Base-by-base conservation (phyloP, 495 filamentous ascomycete genomes). In the Gamarada debralockiae region DNA sequence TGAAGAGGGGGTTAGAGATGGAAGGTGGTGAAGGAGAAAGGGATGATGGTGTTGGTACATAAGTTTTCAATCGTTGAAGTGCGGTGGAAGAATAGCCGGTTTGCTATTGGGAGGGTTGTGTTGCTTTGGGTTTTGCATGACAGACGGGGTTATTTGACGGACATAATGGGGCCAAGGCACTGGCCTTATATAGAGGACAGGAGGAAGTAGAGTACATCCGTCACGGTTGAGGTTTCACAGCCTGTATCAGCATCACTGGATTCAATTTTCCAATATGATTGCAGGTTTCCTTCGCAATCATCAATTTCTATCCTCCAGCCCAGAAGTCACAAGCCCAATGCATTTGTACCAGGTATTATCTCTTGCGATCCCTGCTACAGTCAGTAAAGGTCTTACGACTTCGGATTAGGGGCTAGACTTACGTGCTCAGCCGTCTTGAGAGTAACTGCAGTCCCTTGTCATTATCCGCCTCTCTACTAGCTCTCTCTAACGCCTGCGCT, bases 361-460 rank as follows among this genome's bases (percentile, higher is more conserved):
- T 52, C 48, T 63, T 63, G 33, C 60, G 53, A 36, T 63, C 60
- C 34, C 60, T 60, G 36, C 18, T 23, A 21, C 5, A 21, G 6
- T 59, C 37, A 47, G 43, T 23, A 25, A 33, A 34, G 20, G 37
- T 17, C 50, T 17, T 9, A 2, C 13, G n/a, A 22, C 6, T 13
- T 5, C 6, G 14, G 14, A 5, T 18, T 13, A 39, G 13, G 5
- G 3, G 5, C 14, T 18, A 6, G 39, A 48, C 92, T 89, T 76
- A 97, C 93, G 93, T 95, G 87, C 92, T 96, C 61, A 98, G 85
- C 63, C 92, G 79, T 66, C 93, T 79, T 17, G 92, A 92, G 25
- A 98, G 82, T 38, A 80, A 81, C 56, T 89, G 86, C 64, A 98
- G 69, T 48, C 85, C 86, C 55, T 84, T 80, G 56, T 98, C 93